phyloP scores from a whole-genome alignment of 495 filamentous ascomycete genomes.

The Penicillium verhagenii region DNA sequence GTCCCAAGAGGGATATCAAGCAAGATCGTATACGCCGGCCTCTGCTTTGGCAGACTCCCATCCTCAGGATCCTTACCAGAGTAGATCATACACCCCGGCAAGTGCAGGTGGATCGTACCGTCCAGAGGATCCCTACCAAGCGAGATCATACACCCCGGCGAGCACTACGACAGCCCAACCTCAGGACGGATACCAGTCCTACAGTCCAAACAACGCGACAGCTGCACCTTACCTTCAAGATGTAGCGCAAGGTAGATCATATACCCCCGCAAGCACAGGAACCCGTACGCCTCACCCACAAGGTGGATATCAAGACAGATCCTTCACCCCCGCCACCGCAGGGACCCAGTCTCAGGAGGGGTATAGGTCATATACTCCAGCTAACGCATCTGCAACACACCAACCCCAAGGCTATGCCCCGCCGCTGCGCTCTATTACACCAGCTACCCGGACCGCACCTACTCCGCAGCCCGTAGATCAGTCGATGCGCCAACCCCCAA shows the following conservation, averaged over 20 bases:
- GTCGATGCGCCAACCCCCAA: conserved; percentile 5
- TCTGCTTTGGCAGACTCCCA: not conserved
- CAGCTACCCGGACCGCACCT: conserved; percentile 20
- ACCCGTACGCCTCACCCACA: not conserved
- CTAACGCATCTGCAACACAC: conserved; percentile 10
- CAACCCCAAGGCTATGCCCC: not conserved
- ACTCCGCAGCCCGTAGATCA: conserved; percentile 7
- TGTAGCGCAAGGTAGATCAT: not conserved
- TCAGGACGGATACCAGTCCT: not conserved
- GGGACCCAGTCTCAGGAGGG: not conserved
- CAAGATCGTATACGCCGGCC: conserved; percentile 2
- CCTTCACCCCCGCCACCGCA: not conserved
- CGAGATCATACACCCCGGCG: conserved; percentile 7
- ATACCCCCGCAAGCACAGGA: not conserved
- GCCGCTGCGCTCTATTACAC: conserved; percentile 19
- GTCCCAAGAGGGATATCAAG: conserved; percentile 10
- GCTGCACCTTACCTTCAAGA: not conserved
- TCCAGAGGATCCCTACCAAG: conserved; percentile 15
- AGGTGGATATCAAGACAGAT: not conserved
- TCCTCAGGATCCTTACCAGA: conserved; percentile 9
- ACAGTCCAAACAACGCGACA: not conserved
- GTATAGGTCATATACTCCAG: conserved; percentile 16
- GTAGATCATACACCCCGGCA: conserved; percentile 5
- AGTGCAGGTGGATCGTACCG: not conserved
- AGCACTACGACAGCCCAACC: not conserved